These are phyloP conservation scores for Hebeloma cylindrosporum DNA, from an alignment of 768 basidiomycete genomes.

Conservation along the genomic window DNA sequence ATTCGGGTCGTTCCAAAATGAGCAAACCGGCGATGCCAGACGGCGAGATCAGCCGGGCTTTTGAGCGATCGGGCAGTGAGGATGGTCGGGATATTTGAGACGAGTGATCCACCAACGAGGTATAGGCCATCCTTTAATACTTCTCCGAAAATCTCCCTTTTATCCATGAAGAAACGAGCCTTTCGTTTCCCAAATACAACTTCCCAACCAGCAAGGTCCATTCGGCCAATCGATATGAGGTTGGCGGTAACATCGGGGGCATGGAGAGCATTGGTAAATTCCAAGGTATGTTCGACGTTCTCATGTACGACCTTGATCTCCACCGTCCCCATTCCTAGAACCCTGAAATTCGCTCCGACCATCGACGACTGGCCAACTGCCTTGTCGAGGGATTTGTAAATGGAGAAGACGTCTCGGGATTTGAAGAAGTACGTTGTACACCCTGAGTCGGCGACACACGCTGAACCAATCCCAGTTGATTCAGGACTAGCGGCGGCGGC, in stretches of 20 bases:
- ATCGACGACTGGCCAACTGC: constrained; percentile 8
- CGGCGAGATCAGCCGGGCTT: not conserved
- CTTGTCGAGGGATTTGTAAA: not conserved
- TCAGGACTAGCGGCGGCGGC: not conserved
- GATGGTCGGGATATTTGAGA: not conserved
- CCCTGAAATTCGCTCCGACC: constrained; percentile 2
- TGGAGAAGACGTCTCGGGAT: not conserved
- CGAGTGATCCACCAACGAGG: not conserved
- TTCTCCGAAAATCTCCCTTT: not conserved
- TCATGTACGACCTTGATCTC: constrained; percentile 5
- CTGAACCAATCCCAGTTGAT: not conserved
- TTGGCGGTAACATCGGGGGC: constrained; percentile 12
- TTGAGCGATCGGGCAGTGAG: constrained; percentile 1
- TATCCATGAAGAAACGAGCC: constrained; percentile 3
- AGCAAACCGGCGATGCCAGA: constrained; percentile 6
- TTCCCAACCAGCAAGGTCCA: constrained; percentile 5
- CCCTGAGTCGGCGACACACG: constrained; percentile 13
- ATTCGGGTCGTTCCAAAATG: constrained; percentile 5
- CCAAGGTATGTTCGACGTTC: constrained; percentile 1
- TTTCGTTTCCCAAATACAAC: constrained; percentile 4
- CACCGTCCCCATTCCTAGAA: constrained; percentile 10
- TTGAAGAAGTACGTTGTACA: constrained; percentile 15
- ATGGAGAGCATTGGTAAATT: constrained; percentile 8
- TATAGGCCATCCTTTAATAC: constrained; percentile 6
- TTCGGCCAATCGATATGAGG: constrained; percentile 9